Evolutionary conservation across 129 eudicot genomes (phyloP).

Genomic region (Gnaphalium uliginosum): DNA sequence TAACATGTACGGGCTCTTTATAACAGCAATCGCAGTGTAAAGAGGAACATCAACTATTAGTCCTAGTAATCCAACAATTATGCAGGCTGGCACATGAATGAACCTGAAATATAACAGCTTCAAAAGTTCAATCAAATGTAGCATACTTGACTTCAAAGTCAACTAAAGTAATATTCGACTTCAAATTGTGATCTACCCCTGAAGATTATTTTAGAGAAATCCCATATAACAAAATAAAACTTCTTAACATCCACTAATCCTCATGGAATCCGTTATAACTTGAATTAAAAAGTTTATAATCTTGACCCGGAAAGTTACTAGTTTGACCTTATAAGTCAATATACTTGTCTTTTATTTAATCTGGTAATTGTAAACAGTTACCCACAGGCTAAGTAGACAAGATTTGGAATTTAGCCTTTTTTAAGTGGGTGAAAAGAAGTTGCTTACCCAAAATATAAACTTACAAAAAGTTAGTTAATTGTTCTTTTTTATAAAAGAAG

Average conservation of each 20-base stretch:
- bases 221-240: background rate
- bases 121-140: background rate
- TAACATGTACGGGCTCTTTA: slow-evolving; percentile 84
- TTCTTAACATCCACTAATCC: background rate
- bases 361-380: background rate
- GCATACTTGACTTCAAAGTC: background rate
- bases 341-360: background rate
- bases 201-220: background rate
- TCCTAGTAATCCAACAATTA: slow-evolving; percentile 77
- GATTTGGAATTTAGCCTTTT: background rate
- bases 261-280: background rate
- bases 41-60: slow-evolving; percentile 82
- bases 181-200: background rate
- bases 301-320: background rate
- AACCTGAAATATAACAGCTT: slow-evolving; percentile 50
- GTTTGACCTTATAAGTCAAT: slow-evolving; percentile 19
- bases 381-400: background rate
- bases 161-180: slow-evolving; percentile 3
- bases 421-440: background rate
- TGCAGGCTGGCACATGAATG: slow-evolving; percentile 91
- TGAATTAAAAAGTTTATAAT: background rate
- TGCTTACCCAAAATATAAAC: background rate
- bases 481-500: too few relatives aligned
- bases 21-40: slow-evolving; percentile 78
- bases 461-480: background rate